A percentile compares a stretch with the other conserved stretches of the same genome.
Evolutionary conservation across 768 basidiomycete genomes (phyloP).

Genomic region (Fistulinella prunicolor): DNA sequence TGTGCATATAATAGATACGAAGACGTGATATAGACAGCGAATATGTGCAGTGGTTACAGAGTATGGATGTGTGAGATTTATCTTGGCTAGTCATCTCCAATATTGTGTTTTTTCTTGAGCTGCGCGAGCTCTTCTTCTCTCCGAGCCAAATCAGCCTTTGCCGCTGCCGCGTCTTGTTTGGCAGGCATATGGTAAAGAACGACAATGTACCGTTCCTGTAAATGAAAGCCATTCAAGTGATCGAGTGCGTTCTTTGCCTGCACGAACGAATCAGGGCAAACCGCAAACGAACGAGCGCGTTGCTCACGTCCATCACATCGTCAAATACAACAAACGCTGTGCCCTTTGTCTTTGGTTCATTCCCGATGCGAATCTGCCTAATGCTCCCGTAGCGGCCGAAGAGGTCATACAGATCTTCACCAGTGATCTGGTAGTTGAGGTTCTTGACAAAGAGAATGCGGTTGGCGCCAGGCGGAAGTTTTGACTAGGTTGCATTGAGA

Average conservation of each 20-base stretch:
- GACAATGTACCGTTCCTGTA: conserved; percentile 97
- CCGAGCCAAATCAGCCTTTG: conserved; percentile 87
- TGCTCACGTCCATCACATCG: conserved; percentile 89
- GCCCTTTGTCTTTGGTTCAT: conserved; percentile 87
- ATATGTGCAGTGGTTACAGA: conserved; percentile 4
- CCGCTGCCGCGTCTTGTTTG: conserved; percentile 92
- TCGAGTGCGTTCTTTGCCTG: conserved; percentile 97
- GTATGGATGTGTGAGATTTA: conserved; percentile 7
- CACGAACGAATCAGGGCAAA: conserved; percentile 14
- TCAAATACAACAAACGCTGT: conserved; percentile 97
- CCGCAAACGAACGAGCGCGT: neutral
- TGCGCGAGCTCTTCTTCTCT: conserved; percentile 87
- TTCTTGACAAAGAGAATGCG: conserved; percentile 93
- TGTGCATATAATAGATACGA: conserved; percentile 4
- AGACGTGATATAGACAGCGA: conserved; percentile 3
- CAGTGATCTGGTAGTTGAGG: conserved; percentile 87
- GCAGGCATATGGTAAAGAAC: conserved; percentile 97
- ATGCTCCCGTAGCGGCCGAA: conserved; percentile 98
- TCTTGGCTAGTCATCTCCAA: conserved; percentile 68
- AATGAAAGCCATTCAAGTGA: conserved; percentile 95
- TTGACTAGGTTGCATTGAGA: conserved; percentile 46
- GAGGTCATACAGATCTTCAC: conserved; percentile 93
- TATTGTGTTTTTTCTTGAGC: conserved; percentile 83
- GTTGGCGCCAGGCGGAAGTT: conserved; percentile 90
- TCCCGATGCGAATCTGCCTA: conserved; percentile 92